Conservation (phyloP, 176 grass and related monocot species). For the Aegilops umbellulata region DNA sequence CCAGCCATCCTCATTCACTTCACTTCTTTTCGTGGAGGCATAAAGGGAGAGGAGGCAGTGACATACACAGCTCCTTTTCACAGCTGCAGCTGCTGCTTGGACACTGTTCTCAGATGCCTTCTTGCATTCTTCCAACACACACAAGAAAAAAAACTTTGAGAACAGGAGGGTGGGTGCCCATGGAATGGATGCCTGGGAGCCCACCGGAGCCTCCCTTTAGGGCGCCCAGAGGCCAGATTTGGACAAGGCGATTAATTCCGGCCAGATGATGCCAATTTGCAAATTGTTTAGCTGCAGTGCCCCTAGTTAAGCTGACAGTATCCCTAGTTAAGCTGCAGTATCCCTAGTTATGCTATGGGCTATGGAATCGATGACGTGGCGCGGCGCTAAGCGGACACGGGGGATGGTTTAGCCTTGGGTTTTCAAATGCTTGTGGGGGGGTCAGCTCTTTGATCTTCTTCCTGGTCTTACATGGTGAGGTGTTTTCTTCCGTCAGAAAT, state of each 20-base stretch:
- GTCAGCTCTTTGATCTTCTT: background rate
- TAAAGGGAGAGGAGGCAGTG: too few species aligned
- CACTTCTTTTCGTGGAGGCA: slow-evolving; percentile 32
- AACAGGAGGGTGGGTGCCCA: background rate
- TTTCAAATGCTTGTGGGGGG: background rate
- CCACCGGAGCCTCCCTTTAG: slow-evolving; percentile 24
- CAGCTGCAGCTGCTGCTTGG: slow-evolving; percentile 16
- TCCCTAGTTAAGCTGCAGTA: background rate
- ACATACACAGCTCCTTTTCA: slow-evolving; percentile 35
- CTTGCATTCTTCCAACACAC: slow-evolving; percentile 28
- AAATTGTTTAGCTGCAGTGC: background rate
- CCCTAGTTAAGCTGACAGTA: too few species aligned
- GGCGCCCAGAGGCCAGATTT: slow-evolving; percentile 2
- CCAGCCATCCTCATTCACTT: slow-evolving; percentile 5
- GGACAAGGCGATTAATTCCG: background rate
- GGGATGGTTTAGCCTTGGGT: background rate
- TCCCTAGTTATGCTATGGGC: background rate
- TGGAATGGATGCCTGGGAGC: slow-evolving; percentile 21
- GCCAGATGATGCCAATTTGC: background rate
- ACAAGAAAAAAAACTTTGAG: background rate
- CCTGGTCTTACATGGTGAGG: background rate
- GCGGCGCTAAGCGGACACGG: background rate
- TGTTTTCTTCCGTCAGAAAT: background rate
- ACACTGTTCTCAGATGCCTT: slow-evolving; percentile 46
- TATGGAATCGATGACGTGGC: background rate